Conservation (phyloP, 768 basidiomycete species). For the Termitomyces sp. region DNA sequence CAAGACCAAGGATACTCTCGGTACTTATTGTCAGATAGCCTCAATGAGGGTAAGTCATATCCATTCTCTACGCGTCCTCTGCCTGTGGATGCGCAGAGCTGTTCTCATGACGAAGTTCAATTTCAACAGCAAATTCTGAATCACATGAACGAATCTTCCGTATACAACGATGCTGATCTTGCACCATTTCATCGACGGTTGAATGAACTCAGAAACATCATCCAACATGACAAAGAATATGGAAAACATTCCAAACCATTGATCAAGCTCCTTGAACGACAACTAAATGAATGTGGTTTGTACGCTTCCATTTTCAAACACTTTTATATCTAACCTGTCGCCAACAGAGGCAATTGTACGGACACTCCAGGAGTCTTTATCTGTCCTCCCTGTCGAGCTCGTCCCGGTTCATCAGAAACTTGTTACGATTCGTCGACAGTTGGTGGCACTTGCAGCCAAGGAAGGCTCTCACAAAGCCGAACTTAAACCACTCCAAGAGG, state of each 20-base stretch:
- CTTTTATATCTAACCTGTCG: background rate
- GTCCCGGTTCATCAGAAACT: slow-evolving; percentile 87
- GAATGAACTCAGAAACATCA: slow-evolving; percentile 76
- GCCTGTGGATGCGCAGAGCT: background rate
- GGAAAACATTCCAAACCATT: slow-evolving; percentile 84
- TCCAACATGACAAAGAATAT: slow-evolving; percentile 75
- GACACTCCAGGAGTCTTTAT: slow-evolving; percentile 77
- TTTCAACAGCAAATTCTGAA: slow-evolving; percentile 81
- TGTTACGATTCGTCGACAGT: slow-evolving; percentile 81
- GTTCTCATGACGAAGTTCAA: slow-evolving; percentile 15
- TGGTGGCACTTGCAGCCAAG: slow-evolving; percentile 85
- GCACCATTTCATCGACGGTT: slow-evolving; percentile 82
- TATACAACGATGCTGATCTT: slow-evolving; percentile 90
- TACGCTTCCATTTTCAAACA: slow-evolving; percentile 10
- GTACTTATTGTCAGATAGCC: slow-evolving; percentile 93
- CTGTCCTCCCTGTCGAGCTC: slow-evolving; percentile 86
- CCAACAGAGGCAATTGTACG: slow-evolving; percentile 68
- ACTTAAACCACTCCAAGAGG: slow-evolving; percentile 86
- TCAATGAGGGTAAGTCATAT: slow-evolving; percentile 82
- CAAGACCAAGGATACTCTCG: slow-evolving; percentile 90
- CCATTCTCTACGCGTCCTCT: background rate
- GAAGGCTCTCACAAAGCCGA: slow-evolving; percentile 82
- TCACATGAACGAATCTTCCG: slow-evolving; percentile 93
- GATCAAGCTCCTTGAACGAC: slow-evolving; percentile 84
- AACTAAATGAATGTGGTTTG: slow-evolving; percentile 89